Conservation (phyloP, 2,329 filamentous ascomycete genomes). For the Penicillium freii region DNA sequence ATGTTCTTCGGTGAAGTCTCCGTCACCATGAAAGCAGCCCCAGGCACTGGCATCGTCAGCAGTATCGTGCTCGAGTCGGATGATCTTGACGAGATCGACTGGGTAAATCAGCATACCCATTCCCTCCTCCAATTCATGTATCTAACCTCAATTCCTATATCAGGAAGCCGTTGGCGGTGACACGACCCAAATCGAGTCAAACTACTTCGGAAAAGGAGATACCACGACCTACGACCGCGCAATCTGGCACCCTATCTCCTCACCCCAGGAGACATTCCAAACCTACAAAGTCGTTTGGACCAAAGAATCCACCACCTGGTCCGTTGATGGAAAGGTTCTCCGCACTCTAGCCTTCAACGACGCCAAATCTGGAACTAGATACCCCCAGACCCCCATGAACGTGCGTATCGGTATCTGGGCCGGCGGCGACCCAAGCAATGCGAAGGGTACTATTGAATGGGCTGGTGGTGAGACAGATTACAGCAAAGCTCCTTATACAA, state of each 20-base stretch:
- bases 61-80: constrained; percentile 88
- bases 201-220: background rate
- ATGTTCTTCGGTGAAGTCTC: constrained; percentile 96
- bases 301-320: background rate
- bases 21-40: constrained; percentile 81
- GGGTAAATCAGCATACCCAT: background rate
- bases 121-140: background rate
- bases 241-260: background rate
- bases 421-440: background rate
- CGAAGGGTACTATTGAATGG: background rate
- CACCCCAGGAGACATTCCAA: background rate
- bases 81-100: constrained; percentile 60
- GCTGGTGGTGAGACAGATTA: background rate
- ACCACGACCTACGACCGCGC: background rate
- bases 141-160: background rate
- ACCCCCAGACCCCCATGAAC: background rate
- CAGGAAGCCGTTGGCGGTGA: background rate
- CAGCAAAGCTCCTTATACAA: background rate
- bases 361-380: background rate
- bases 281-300: background rate
- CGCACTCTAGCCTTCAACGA: background rate
- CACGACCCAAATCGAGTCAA: background rate
- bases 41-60: constrained; percentile 86
- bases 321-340: background rate
- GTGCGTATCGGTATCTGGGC: background rate